Evolutionary conservation across 192 early-diverging fungal species (phyloP), one percentile per base, ranked within the genome.

Genomic region (Neocallimastix lanati): DNA sequence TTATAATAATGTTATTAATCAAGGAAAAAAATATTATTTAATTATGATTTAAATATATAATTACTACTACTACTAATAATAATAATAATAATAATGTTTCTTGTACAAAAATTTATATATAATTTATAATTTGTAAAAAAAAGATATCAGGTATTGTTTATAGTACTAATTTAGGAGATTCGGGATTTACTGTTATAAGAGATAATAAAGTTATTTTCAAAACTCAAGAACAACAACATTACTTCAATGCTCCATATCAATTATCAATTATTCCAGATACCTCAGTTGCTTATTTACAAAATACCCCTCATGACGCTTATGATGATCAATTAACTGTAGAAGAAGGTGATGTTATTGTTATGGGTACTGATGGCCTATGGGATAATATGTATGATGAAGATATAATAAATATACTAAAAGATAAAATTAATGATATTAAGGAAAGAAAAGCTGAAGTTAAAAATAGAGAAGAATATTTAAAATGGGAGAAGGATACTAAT

Each of bases 231-330:
- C 98, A 98, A 81, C 96, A 98, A 84, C 96, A 99, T 85, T 96
- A 94, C 18, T 99, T 99, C 87, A 99, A 99, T 85, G 98, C 94
- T 82, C 98, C 98, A 12, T 97, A 90, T 83, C 98, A 99, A 82
- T 90, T 99, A 21, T 80, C 79, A 6, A 78, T 80, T n/a, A 33
- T 78, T 12, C 36, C 36, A 12, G 77, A 33, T 78, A 28, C 77
- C 15, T 25, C 76, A 33, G 28, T 29, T 80, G 77, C 28, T 28
- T 29, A 80, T 36, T 27, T 50, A 78, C 78, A 78, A 78, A 50
- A 97, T 87, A 82, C 80, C 9, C 96, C 97, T 4, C 84, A 86
- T 35, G 94, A 96, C 82, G 93, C 97, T 1, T 92, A 95, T 83
- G 85, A 87, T 33, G 97, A 93, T 81, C 89, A 84, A 5, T 87